Percentiles rank a stretch among this genome's conserved stretches.
Conservation (phyloP, 257 asterid species). For the Ligustrum vulgare region DNA sequence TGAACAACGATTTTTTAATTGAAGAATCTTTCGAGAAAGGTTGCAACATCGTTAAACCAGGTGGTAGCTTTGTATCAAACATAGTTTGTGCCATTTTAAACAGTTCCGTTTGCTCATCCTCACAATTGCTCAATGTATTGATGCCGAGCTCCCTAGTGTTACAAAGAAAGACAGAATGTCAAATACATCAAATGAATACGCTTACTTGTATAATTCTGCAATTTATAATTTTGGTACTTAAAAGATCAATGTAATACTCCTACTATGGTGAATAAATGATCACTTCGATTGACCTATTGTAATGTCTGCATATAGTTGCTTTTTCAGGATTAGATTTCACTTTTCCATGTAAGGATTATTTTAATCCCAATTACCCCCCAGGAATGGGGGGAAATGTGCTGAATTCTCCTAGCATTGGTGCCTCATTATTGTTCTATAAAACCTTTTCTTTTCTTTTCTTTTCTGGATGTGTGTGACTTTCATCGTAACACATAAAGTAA, state of each 20-base stretch:
- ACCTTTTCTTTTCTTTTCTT: no score
- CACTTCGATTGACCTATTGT: background rate
- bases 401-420: background rate
- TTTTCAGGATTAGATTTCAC: background rate
- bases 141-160: slow-evolving; percentile 83
- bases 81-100: slow-evolving; percentile 75
- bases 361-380: no score
- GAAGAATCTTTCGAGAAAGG: slow-evolving; percentile 96
- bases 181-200: background rate
- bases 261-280: background rate
- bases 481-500: background rate
- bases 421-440: background rate
- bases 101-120: slow-evolving; percentile 74
- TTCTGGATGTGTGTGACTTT: background rate
- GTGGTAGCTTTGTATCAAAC: slow-evolving; percentile 95
- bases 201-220: background rate
- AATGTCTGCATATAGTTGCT: background rate
- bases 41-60: slow-evolving; percentile 86
- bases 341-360: background rate
- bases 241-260: background rate
- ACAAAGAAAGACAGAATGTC: slow-evolving; percentile 9
- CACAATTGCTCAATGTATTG: slow-evolving; percentile 60
- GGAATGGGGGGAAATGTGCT: no score
- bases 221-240: background rate
- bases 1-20: slow-evolving; percentile 70